phyloP scores from a whole-genome alignment of 306 rosid species.

The Prunus fruticosa region DNA sequence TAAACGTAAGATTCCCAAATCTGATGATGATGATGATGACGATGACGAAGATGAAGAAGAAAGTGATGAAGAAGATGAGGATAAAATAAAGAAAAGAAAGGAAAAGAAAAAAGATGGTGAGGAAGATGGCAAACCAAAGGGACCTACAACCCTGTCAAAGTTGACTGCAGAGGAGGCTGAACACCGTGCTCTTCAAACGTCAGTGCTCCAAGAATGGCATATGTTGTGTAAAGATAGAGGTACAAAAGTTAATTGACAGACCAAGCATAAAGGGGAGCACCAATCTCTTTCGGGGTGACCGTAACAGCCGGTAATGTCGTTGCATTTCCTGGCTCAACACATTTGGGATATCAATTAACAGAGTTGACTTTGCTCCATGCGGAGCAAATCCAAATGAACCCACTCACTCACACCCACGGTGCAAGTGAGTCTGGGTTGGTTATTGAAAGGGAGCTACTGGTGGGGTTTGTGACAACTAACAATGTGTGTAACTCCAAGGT shows the following conservation, averaged over 20 bases:
- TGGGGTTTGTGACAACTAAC: conserved; percentile 40
- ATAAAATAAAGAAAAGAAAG: conserved; percentile 28
- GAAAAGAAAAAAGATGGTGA: conserved; percentile 48
- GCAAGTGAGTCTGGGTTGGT: conserved; percentile 26
- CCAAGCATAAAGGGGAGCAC: neutral
- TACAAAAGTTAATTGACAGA: conserved; percentile 50
- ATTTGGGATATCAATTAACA: conserved; percentile 28
- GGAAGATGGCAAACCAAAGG: conserved; percentile 66
- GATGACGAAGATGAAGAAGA: conserved; percentile 21
- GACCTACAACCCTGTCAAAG: conserved; percentile 85
- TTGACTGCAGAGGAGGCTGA: conserved; percentile 94
- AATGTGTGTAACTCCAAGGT: conserved; percentile 34
- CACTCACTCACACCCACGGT: conserved; percentile 25
- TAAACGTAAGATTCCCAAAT: conserved; percentile 57
- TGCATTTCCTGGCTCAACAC: conserved; percentile 34
- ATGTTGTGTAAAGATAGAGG: conserved; percentile 79
- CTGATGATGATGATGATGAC: conserved; percentile 31
- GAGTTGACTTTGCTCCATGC: conserved; percentile 32
- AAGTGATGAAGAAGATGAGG: conserved; percentile 31
- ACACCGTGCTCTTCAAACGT: conserved; percentile 97
- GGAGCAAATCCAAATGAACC: conserved; percentile 31
- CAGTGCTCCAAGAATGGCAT: conserved; percentile 97
- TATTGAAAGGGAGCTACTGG: conserved; percentile 25
- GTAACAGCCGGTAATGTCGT: conserved; percentile 22
- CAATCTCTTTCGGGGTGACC: neutral